These are phyloP conservation scores for Forsythia suspensa DNA, from an alignment of 257 asterid genomes.

Conservation along the genomic window DNA sequence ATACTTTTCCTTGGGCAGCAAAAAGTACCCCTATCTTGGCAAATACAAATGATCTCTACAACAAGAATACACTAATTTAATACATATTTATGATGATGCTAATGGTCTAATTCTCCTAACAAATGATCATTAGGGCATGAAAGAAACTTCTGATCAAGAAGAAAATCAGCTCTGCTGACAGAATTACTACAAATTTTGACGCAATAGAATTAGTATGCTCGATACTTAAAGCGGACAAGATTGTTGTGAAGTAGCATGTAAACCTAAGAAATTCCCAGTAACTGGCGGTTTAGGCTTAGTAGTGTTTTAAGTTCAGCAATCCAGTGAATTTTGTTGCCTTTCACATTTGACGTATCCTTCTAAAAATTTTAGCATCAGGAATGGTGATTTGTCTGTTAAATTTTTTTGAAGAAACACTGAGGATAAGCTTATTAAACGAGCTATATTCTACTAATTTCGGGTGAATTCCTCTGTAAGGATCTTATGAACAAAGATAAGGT, in stretches of 20 bases:
- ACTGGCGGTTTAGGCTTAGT: not conserved
- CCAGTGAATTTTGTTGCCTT: not conserved
- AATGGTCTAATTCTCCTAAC: constrained; percentile 2
- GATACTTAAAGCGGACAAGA: not conserved
- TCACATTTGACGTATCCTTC: not conserved
- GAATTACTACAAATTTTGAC: not conserved
- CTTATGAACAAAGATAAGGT: not conserved
- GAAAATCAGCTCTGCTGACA: not conserved
- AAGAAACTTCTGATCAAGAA: not conserved
- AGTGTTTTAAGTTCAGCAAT: not conserved
- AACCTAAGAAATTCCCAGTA: not conserved
- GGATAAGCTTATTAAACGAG: not conserved
- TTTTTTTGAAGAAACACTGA: not conserved
- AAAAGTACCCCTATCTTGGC: not conserved
- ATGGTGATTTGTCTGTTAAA: not conserved
- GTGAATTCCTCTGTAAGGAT: not conserved
- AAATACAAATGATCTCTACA: not conserved
- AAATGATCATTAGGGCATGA: not conserved
- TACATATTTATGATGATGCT: not conserved
- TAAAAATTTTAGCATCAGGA: not conserved
- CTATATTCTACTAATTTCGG: not conserved
- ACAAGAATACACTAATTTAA: not conserved
- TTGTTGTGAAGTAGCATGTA: not conserved
- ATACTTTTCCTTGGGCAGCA: not conserved
- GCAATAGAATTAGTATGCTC: not conserved